phyloP scores from a whole-genome alignment of 1,284 basidiomycete species.

The Apiotrichum laibachii region DNA sequence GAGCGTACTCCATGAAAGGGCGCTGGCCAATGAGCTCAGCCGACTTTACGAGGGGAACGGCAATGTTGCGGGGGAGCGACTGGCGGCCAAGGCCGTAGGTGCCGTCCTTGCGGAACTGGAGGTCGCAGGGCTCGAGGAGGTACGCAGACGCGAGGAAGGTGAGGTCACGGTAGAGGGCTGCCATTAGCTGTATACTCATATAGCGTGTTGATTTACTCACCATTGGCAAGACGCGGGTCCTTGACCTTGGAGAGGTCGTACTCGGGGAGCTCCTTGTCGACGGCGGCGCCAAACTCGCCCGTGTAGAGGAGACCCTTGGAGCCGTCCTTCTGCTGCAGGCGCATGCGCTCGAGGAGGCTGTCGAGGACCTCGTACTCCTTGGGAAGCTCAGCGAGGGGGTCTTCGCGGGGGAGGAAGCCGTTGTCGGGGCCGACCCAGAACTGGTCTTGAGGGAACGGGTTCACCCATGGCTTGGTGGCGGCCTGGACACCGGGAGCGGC shows the following conservation, averaged over 20 bases:
- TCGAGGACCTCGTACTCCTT: slow-evolving; percentile 24
- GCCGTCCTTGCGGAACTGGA: slow-evolving; percentile 20
- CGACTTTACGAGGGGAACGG: slow-evolving; percentile 18
- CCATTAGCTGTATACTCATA: background rate
- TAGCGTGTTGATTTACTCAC: slow-evolving; percentile 2
- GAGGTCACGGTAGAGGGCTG: slow-evolving; percentile 26
- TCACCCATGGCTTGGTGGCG: slow-evolving; percentile 10
- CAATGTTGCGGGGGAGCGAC: slow-evolving; percentile 22
- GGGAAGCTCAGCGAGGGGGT: slow-evolving; percentile 18
- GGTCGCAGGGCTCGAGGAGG: slow-evolving; percentile 25
- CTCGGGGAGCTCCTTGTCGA: slow-evolving; percentile 18
- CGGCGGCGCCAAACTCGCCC: slow-evolving; percentile 19
- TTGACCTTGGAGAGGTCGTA: slow-evolving; percentile 20
- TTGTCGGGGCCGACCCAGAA: slow-evolving; percentile 18
- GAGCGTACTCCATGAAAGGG: slow-evolving; percentile 26
- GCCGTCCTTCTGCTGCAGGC: slow-evolving; percentile 16
- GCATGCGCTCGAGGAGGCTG: slow-evolving; percentile 21
- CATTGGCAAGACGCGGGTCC: slow-evolving; percentile 14
- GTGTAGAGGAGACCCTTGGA: slow-evolving; percentile 15
- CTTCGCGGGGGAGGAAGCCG: slow-evolving; percentile 20
- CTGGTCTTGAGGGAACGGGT: slow-evolving; percentile 19
- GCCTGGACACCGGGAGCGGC: background rate
- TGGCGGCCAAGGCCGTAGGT: slow-evolving; percentile 24
- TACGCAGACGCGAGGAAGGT: slow-evolving; percentile 22
- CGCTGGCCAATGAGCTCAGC: slow-evolving; percentile 23